A percentile compares a stretch with the other conserved stretches of the same genome.
Conservation (phyloP, 1,139 yeast genomes). For the Geotrichum cucujoidarum region DNA sequence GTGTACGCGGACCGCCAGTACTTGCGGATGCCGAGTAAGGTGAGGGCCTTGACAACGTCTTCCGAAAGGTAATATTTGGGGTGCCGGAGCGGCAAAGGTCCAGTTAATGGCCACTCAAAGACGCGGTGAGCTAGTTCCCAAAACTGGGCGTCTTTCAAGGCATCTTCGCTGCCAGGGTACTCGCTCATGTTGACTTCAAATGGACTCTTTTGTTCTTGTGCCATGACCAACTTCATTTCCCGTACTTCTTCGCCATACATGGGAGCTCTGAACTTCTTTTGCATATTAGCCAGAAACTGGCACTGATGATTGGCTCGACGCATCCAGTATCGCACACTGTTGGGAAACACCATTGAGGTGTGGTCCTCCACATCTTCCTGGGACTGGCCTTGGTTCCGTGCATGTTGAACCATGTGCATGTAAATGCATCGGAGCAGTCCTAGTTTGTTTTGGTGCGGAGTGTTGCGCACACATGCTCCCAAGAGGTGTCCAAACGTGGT, state of each 20-base stretch:
- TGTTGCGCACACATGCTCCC: constrained; percentile 23
- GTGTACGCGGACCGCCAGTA: background rate
- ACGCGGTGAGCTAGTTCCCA: constrained; percentile 6
- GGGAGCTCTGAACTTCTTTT: background rate
- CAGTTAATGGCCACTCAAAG: constrained; percentile 10
- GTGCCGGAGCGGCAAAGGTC: background rate
- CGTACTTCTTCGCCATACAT: background rate
- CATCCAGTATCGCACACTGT: constrained; percentile 13
- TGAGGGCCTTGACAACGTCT: background rate
- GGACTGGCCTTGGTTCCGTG: background rate
- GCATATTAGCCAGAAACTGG: constrained; percentile 7
- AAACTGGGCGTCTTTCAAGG: constrained; percentile 2
- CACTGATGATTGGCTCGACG: constrained; percentile 16
- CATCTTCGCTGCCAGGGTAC: background rate
- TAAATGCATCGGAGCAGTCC: constrained; percentile 22
- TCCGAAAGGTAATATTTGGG: background rate
- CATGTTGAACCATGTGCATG: constrained; percentile 7
- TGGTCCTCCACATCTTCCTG: background rate
- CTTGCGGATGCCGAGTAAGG: constrained; percentile 1
- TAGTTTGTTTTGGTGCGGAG: constrained; percentile 22
- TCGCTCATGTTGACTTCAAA: constrained; percentile 3
- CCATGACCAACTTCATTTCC: background rate
- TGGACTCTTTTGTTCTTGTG: constrained; percentile 4
- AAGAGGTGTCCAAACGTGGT: constrained; percentile 24
- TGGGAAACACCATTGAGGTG: constrained; percentile 6